Percentiles rank a stretch among this genome's conserved stretches.
These are phyloP conservation scores for Alternaria triticina DNA, from an alignment of 2,329 filamentous ascomycete genomes.

Conservation along the genomic window DNA sequence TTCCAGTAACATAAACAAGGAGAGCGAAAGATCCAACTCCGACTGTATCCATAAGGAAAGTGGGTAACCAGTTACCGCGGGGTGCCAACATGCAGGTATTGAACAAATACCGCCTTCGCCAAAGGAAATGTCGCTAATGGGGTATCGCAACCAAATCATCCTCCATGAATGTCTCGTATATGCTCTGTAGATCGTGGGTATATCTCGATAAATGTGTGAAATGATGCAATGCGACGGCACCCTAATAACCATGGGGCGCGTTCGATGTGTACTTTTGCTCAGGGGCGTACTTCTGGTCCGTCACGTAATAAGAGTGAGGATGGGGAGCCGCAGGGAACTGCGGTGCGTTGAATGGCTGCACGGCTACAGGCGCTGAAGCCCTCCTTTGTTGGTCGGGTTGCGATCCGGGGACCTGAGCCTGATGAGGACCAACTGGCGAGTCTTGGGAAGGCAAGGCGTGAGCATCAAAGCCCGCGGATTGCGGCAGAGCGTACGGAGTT, in stretches of 20 bases:
- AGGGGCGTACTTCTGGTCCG: conserved; percentile 36
- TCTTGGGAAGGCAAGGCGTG: conserved; percentile 25
- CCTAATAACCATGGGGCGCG: conserved; percentile 16
- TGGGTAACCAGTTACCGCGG: not conserved
- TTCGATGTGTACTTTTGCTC: conserved; percentile 17
- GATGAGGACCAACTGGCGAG: conserved; percentile 20
- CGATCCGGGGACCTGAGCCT: conserved; percentile 18
- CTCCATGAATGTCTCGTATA: conserved; percentile 19
- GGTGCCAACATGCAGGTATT: conserved; percentile 2
- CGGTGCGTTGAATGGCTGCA: conserved; percentile 33
- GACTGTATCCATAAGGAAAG: not conserved
- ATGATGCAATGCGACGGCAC: not conserved
- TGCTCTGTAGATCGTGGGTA: conserved; percentile 11
- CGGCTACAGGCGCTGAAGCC: conserved; percentile 38
- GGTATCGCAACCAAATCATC: conserved; percentile 28
- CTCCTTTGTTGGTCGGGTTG: conserved; percentile 37
- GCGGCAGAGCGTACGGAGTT: conserved; percentile 33
- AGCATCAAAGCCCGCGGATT: conserved; percentile 31
- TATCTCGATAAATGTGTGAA: conserved; percentile 1
- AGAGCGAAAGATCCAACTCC: conserved; percentile 1
- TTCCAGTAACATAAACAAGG: not conserved
- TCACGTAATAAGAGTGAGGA: conserved; percentile 37
- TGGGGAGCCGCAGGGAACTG: conserved; percentile 32
- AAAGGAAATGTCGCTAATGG: conserved; percentile 12
- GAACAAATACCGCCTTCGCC: conserved; percentile 14